phyloP scores from a whole-genome alignment of 306 rosid genomes.

The Myrica gale region DNA sequence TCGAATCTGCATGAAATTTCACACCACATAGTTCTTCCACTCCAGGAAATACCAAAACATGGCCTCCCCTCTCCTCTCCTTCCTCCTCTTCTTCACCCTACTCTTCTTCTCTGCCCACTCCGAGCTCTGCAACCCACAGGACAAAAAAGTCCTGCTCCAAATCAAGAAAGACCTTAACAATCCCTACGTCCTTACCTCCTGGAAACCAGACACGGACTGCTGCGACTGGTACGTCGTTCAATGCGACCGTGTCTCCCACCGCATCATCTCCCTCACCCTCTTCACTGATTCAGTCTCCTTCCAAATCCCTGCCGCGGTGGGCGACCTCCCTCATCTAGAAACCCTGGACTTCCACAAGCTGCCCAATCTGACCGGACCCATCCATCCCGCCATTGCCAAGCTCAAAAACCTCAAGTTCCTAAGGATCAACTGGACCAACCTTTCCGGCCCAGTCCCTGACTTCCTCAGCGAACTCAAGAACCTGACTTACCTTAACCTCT shows the following conservation, averaged over 20 bases:
- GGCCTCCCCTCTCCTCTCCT: neutral
- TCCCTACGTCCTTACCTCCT: conserved; percentile 59
- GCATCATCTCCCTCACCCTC: conserved; percentile 55
- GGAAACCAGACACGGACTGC: conserved; percentile 60
- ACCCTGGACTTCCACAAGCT: conserved; percentile 54
- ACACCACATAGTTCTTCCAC: neutral
- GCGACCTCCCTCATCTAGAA: conserved; percentile 61
- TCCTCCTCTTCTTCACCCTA: conserved; percentile 18
- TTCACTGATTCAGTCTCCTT: conserved; percentile 40
- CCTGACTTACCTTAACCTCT: conserved; percentile 43
- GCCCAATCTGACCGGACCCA: conserved; percentile 55
- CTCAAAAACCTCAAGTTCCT: conserved; percentile 50
- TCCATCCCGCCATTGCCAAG: conserved; percentile 57
- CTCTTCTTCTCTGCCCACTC: conserved; percentile 36
- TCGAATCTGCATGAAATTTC: neutral
- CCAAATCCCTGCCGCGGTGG: conserved; percentile 59
- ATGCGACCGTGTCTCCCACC: conserved; percentile 55
- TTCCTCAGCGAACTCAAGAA: conserved; percentile 55
- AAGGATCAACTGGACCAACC: conserved; percentile 44
- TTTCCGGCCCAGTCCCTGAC: conserved; percentile 59
- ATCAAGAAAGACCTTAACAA: conserved; percentile 65
- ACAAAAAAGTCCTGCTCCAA: conserved; percentile 65
- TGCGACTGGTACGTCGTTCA: conserved; percentile 61
- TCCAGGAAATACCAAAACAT: neutral
- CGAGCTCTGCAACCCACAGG: conserved; percentile 57